Conservation (phyloP, 176 grass and related monocot species). For the Coix lacrymajobi region DNA sequence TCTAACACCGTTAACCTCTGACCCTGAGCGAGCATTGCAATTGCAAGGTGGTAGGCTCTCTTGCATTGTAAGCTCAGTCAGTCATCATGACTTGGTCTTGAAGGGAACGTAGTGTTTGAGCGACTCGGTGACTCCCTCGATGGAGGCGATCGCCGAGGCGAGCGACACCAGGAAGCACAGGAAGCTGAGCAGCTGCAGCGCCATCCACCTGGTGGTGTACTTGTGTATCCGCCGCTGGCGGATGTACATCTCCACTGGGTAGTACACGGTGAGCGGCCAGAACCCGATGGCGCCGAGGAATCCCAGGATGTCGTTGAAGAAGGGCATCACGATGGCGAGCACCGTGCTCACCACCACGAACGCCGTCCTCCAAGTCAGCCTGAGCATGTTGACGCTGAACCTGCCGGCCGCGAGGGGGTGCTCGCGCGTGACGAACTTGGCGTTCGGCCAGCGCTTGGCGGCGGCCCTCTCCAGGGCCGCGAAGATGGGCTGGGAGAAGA, state of each 20-base stretch:
- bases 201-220: conserved; percentile 58
- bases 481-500: conserved; percentile 82
- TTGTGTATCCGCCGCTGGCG: conserved; percentile 40
- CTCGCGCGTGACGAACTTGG: conserved; percentile 39
- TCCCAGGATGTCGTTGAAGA: conserved; percentile 88
- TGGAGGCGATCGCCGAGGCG: conserved; percentile 53
- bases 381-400: conserved; percentile 50
- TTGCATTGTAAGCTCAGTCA: not conserved
- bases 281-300: conserved; percentile 84
- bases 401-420: conserved; percentile 23
- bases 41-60: not conserved
- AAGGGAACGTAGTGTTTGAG: conserved; percentile 64
- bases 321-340: conserved; percentile 74
- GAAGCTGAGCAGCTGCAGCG: conserved; percentile 63
- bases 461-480: conserved; percentile 51
- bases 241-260: conserved; percentile 93
- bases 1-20: too few species aligned
- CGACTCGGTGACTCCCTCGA: conserved; percentile 62
- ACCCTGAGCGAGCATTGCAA: not conserved
- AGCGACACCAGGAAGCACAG: conserved; percentile 80
- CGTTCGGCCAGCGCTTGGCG: conserved; percentile 33
- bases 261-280: conserved; percentile 97
- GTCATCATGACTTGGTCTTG: conserved; percentile 51
- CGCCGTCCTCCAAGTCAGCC: conserved; percentile 67
- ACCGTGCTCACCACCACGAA: conserved; percentile 69